A percentile compares a stretch with the other conserved stretches of the same genome.
Evolutionary conservation across 2,329 filamentous ascomycete species (phyloP).

Genomic region (Geosmithia morbida): DNA sequence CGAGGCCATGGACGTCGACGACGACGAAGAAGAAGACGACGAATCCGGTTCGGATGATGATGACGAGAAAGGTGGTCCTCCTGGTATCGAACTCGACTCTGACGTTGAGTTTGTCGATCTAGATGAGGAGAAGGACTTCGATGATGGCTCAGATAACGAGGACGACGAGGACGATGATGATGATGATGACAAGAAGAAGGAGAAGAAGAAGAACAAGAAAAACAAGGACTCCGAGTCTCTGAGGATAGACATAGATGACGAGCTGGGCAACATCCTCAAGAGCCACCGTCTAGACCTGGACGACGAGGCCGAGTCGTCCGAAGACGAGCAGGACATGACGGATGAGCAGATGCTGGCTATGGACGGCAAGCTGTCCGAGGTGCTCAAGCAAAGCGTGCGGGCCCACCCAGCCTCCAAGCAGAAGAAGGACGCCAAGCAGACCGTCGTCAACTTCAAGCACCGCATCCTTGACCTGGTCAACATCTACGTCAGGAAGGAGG

Average conservation of each 20-base stretch:
- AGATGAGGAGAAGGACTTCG: constrained; percentile 22
- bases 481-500: constrained; percentile 71
- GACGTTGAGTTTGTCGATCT: constrained; percentile 36
- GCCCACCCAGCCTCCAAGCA: constrained; percentile 57
- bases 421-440: constrained; percentile 75
- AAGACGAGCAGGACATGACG: constrained; percentile 71
- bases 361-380: constrained; percentile 68
- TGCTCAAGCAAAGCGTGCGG: constrained; percentile 68
- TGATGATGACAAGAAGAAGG: constrained; percentile 24
- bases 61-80: background rate
- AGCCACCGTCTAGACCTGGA: constrained; percentile 52
- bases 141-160: constrained; percentile 22
- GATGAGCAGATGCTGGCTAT: constrained; percentile 91
- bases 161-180: constrained; percentile 31
- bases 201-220: constrained; percentile 22
- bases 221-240: background rate
- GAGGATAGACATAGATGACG: constrained; percentile 50
- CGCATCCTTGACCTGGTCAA: constrained; percentile 78
- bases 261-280: constrained; percentile 63
- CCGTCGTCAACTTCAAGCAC: constrained; percentile 88
- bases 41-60: constrained; percentile 26
- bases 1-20: constrained; percentile 33
- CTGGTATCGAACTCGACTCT: constrained; percentile 14
- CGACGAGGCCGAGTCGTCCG: constrained; percentile 32
- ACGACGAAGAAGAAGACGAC: constrained; percentile 6